Evolutionary conservation across 768 basidiomycete genomes (phyloP), one percentile per base, ranked within the genome.

Genomic region (Panaeolus papilionaceus): DNA sequence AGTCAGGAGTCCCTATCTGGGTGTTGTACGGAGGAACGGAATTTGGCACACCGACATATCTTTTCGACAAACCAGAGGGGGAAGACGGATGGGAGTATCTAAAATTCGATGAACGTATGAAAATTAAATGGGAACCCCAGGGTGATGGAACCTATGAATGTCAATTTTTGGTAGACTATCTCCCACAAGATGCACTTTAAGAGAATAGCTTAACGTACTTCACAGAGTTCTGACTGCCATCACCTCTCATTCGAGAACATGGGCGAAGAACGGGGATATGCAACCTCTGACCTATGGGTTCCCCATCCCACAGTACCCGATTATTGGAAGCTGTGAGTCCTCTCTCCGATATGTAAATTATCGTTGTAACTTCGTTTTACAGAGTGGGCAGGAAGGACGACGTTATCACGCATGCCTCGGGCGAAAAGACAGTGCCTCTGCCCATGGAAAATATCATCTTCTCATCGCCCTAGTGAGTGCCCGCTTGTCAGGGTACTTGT

Each of bases 331-430:
- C 73, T 84, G 83, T 84, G 64, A 11, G 76, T 71, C 2, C 10
- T 38, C 37, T 26, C 23, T 23, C 7, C 26, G 1, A 51, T 9
- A 12, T 9, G 2, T 20, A 18, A 4, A 8, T 16, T n/a, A 18
- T 51, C 23, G 18, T 51, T 51, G 6, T 33, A 33, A 51, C n/a
- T 51, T 12, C 26, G 8, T 9, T 23, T 26, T 51, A 9, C 23
- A 84, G 81, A 39, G 75, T 84, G 16, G 82, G 83, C 28, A 75
- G 85, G 12, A 72, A 80, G 68, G 71, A 83, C 74, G 80, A 80
- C 69, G 79, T 80, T 28, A 73, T 79, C 38, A 74, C 79, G 3
- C 79, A 78, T 64, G 74, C 78, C 2, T 78, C 78, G 10, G 79
- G 79, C 14, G 78, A 79, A 62, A 80, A 80, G 64, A 80, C 78